A percentile compares a stretch with the other conserved stretches of the same genome.
phyloP scores from a whole-genome alignment of 2,329 filamentous ascomycete genomes.

The Macrophomina phaseolina region DNA sequence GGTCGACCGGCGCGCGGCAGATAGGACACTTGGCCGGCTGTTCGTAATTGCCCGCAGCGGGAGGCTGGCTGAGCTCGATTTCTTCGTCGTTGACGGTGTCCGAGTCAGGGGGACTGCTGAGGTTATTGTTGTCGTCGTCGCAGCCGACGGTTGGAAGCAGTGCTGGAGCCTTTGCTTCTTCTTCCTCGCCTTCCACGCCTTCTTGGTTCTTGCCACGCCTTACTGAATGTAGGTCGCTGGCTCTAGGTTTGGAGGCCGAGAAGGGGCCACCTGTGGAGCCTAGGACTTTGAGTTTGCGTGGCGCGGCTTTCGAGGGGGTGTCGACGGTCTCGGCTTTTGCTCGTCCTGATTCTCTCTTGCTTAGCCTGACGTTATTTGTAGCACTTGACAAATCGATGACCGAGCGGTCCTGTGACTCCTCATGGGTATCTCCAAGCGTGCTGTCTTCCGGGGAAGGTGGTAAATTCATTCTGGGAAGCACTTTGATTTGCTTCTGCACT shows the following conservation, averaged over 20 bases:
- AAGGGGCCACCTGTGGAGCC: not conserved
- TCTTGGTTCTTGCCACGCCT: not conserved
- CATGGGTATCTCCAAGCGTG: not conserved
- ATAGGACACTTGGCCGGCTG: slow-evolving; percentile 15
- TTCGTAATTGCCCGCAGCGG: slow-evolving; percentile 7
- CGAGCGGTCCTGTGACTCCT: not conserved
- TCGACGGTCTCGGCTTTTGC: not conserved
- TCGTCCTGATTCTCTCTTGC: not conserved
- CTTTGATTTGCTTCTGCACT: not conserved
- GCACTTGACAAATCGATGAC: not conserved
- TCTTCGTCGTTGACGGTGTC: not conserved
- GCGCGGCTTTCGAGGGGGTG: not conserved
- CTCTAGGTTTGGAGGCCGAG: not conserved
- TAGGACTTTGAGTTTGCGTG: not conserved
- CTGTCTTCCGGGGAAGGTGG: not conserved
- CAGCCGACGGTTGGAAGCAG: not conserved
- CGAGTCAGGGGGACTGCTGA: slow-evolving; percentile 3
- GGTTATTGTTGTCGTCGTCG: not conserved
- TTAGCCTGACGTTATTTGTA: not conserved
- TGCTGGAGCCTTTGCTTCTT: not conserved
- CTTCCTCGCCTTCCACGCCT: not conserved
- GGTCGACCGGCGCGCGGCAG: slow-evolving; percentile 15
- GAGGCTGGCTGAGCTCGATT: not conserved
- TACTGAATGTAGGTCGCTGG: not conserved
- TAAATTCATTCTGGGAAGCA: not conserved